These are phyloP conservation scores for Amanita subjunquillea DNA, from an alignment of 768 basidiomycete species.

Conservation along the genomic window DNA sequence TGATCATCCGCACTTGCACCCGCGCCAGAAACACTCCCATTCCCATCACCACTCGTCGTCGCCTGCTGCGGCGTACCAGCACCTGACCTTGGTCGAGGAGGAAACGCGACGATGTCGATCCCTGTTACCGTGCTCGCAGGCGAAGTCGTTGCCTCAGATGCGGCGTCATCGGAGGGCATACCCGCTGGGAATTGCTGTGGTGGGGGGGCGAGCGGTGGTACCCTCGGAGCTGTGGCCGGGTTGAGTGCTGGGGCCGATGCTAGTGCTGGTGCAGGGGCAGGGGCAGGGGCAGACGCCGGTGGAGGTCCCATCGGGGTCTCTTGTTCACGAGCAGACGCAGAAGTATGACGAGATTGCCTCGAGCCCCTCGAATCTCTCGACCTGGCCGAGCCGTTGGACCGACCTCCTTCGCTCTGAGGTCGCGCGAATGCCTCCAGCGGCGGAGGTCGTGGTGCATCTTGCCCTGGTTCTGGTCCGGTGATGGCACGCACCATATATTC, in stretches of 20 bases:
- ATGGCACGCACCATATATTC: not conserved
- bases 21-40: not conserved
- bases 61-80: too few relatives aligned
- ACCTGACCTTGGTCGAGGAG: not conserved
- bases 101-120: not conserved
- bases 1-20: not conserved
- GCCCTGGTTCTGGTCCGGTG: not conserved
- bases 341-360: not conserved
- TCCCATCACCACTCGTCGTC: too few relatives aligned
- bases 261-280: not conserved
- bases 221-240: not conserved
- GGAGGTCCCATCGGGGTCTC: not conserved
- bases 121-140: not conserved
- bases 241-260: not conserved
- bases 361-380: not conserved
- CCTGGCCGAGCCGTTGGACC: not conserved
- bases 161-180: not conserved
- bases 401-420: not conserved
- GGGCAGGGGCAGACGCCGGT: not conserved
- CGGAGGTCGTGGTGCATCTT: not conserved
- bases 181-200: not conserved
- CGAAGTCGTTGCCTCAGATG: not conserved
- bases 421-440: not conserved
- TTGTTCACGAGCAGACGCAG: not conserved
- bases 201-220: not conserved